Evolutionary conservation across 2,329 filamentous ascomycete species (phyloP).

Genomic region (Neonectria sp.): DNA sequence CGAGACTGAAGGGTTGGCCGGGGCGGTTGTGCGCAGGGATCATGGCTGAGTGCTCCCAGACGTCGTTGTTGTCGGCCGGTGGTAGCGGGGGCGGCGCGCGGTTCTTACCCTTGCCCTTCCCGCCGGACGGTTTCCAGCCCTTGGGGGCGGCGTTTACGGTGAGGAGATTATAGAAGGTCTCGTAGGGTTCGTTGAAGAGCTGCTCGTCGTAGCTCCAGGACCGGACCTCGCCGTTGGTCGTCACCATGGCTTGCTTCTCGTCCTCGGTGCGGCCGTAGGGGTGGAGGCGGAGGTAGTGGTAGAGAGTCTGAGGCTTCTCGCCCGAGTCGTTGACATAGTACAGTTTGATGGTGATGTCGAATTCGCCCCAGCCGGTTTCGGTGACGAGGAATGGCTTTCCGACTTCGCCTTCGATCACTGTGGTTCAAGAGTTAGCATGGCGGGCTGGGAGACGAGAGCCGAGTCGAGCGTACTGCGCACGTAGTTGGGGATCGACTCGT

Average conservation of each 20-base stretch:
- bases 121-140: constrained; percentile 61
- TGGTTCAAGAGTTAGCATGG: constrained; percentile 34
- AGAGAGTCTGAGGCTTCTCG: constrained; percentile 96
- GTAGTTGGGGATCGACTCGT: constrained; percentile 95
- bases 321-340: constrained; percentile 90
- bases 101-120: constrained; percentile 67
- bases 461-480: constrained; percentile 74
- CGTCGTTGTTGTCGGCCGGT: constrained; percentile 61
- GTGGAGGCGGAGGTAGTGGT: constrained; percentile 92
- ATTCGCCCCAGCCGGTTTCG: constrained; percentile 98
- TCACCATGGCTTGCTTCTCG: constrained; percentile 73
- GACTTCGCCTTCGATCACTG: constrained; percentile 79
- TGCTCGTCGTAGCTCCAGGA: constrained; percentile 93
- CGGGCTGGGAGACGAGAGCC: not conserved
- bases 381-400: constrained; percentile 84
- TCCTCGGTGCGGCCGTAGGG: constrained; percentile 89
- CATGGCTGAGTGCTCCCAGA: constrained; percentile 79
- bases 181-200: constrained; percentile 96
- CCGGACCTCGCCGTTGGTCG: constrained; percentile 75
- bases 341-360: constrained; percentile 94
- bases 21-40: constrained; percentile 78
- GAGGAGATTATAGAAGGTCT: constrained; percentile 90
- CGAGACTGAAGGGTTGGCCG: constrained; percentile 80
- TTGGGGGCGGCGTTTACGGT: constrained; percentile 78
- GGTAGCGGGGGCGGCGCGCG: constrained; percentile 57